phyloP scores from a whole-genome alignment of 306 rosid genomes.

The Prunus kanzakura region DNA sequence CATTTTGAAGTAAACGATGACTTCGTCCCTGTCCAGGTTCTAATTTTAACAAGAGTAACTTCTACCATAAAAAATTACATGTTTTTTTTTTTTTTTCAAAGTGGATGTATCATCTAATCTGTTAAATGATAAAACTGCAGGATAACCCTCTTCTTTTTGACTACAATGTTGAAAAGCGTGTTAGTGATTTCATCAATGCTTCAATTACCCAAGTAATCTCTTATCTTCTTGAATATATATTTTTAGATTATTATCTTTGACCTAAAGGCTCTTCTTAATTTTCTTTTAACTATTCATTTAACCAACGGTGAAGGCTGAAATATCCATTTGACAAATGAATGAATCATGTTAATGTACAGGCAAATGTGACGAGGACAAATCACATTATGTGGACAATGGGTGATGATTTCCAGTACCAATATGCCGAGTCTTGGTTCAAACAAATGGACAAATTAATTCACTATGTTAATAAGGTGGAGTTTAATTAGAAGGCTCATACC shows the following conservation, averaged over 20 bases:
- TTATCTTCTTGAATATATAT: background rate
- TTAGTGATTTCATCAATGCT: slow-evolving; percentile 56
- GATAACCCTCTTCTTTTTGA: slow-evolving; percentile 71
- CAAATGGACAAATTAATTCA: slow-evolving; percentile 91
- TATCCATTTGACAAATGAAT: slow-evolving; percentile 14
- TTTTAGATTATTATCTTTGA: background rate
- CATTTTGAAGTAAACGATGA: slow-evolving; percentile 55
- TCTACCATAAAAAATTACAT: background rate
- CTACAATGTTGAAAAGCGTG: slow-evolving; percentile 60
- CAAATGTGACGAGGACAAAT: slow-evolving; percentile 75
- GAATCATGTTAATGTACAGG: slow-evolving; percentile 40
- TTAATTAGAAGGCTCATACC: slow-evolving; percentile 3
- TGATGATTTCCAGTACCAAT: slow-evolving; percentile 85
- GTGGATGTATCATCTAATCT: slow-evolving; percentile 4
- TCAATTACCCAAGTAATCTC: slow-evolving; percentile 50
- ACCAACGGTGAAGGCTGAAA: background rate
- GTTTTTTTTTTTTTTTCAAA: background rate
- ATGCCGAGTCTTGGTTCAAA: slow-evolving; percentile 91
- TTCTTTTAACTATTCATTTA: background rate
- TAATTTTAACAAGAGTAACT: slow-evolving; percentile 4
- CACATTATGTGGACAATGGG: slow-evolving; percentile 99
- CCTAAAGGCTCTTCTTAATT: background rate
- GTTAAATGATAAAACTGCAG: slow-evolving; percentile 42
- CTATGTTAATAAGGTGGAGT: slow-evolving; percentile 70
- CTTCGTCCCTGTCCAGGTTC: slow-evolving; percentile 63